These are phyloP conservation scores for Phyllosticta paracitricarpa DNA, from an alignment of 2,329 filamentous ascomycete genomes.

Conservation along the genomic window DNA sequence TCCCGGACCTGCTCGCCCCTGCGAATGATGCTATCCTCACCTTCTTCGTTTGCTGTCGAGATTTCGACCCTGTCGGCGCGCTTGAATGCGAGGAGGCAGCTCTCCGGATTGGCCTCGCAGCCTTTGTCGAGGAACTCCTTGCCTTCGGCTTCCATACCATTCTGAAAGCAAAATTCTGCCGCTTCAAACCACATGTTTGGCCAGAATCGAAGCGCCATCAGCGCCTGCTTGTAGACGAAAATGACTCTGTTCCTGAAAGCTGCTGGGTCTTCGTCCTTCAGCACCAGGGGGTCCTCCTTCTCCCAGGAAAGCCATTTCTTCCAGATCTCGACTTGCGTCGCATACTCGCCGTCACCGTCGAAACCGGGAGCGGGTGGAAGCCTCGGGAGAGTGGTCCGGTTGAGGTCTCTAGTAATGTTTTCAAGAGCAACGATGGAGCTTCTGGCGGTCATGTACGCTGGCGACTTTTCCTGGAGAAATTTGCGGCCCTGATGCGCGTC, in stretches of 20 bases:
- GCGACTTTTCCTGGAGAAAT: constrained; percentile 84
- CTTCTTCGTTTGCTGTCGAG: constrained; percentile 66
- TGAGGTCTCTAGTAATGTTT: constrained; percentile 69
- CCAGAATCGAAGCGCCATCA: constrained; percentile 91
- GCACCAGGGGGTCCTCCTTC: constrained; percentile 78
- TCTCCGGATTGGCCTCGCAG: constrained; percentile 84
- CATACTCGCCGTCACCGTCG: constrained; percentile 75
- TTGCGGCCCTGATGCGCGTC: constrained; percentile 66
- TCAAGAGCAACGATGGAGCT: constrained; percentile 85
- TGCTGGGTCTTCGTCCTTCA: constrained; percentile 70
- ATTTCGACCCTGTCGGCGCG: constrained; percentile 80
- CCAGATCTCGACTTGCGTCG: constrained; percentile 79
- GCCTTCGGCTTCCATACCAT: constrained; percentile 61
- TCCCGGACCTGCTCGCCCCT: constrained; percentile 66
- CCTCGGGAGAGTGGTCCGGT: constrained; percentile 66
- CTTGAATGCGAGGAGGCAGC: constrained; percentile 79
- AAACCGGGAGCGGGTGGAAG: constrained; percentile 78
- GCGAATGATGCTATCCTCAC: constrained; percentile 54
- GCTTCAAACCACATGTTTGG: constrained; percentile 94
- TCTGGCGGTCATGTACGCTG: constrained; percentile 91
- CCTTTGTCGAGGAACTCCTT: constrained; percentile 73
- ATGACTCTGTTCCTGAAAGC: constrained; percentile 69
- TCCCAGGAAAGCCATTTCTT: constrained; percentile 94
- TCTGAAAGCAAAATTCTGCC: constrained; percentile 82
- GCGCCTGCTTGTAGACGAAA: constrained; percentile 85